phyloP scores from a whole-genome alignment of 2,329 filamentous ascomycete genomes.

The Cladosporium sp. region DNA sequence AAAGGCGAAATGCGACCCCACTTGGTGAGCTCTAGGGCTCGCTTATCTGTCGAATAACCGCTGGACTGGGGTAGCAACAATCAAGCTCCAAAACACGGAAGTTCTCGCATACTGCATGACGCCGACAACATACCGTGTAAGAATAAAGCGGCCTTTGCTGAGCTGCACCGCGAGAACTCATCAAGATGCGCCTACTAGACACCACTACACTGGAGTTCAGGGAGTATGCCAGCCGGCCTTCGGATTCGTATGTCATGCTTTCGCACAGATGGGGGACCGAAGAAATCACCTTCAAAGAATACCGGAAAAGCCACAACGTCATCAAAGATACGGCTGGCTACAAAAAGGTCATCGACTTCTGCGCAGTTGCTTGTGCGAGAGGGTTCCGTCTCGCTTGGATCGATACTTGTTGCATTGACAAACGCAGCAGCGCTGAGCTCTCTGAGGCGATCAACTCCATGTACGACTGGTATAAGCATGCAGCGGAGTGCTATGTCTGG shows the following conservation, averaged over 20 bases:
- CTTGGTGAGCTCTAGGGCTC: no score
- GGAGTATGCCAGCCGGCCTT: slow-evolving; percentile 16
- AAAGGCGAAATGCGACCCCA: no score
- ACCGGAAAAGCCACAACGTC: slow-evolving; percentile 4
- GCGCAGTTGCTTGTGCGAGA: neutral
- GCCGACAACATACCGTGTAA: no score
- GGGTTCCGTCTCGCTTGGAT: slow-evolving; percentile 5
- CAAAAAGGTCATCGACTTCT: slow-evolving; percentile 9
- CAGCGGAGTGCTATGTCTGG: neutral
- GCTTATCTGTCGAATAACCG: no score
- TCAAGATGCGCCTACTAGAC: slow-evolving; percentile 22
- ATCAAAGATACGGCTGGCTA: slow-evolving; percentile 4
- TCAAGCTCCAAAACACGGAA: no score
- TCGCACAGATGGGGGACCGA: slow-evolving; percentile 22
- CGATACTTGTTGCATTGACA: slow-evolving; percentile 20
- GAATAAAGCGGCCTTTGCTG: no score
- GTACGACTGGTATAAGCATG: slow-evolving; percentile 12
- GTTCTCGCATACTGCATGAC: no score
- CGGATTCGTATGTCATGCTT: slow-evolving; percentile 20
- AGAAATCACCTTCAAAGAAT: slow-evolving; percentile 20
- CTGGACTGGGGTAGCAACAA: no score
- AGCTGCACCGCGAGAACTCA: no score
- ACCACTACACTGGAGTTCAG: slow-evolving; percentile 17
- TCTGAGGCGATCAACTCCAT: slow-evolving; percentile 17
- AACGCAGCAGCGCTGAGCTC: slow-evolving; percentile 16